Base-by-base conservation (phyloP, 108 stramenopile genomes). In the Nitzschia sp. region DNA sequence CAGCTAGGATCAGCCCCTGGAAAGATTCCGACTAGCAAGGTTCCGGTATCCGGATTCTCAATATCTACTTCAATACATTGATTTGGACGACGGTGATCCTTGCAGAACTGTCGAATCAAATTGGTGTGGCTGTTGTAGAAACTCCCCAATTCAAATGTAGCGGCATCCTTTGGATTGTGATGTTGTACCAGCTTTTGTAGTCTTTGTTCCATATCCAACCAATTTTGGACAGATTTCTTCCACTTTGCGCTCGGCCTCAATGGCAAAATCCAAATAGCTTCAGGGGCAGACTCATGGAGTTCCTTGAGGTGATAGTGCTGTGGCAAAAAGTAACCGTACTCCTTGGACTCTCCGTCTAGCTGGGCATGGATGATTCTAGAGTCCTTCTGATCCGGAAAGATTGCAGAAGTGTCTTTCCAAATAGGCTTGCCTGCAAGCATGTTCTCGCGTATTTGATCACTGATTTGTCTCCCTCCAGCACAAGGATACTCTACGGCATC, bases 211-310 rank as follows among this genome's bases (percentile, higher is more conserved):
- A 77, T 70, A n/a, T 71, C 57, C 22, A 77, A 69, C 76, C 76
- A 77, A 12, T 51, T 34, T 12, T 46, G 43, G 15, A 77, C 76
- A 20, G 76, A 77, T 15, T 39, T 25, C 20, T 72, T 60, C 76
- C 76, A 77, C 25, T 15, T 25, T 17, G 41, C 17, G 14, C 67
- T 39, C 6, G 51, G 11, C 1, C 76, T 63, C 10, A 71, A 58
- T 3, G 69, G 69, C 0, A 77, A 62, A 43, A 77, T 66, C 48
- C 62, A 77, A 29, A 71, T 65, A 2, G 76, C 69, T 59, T 77
- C 54, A 2, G 76, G 76, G 10, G 60, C 54, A 14, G 60, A 65
- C 20, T 39, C 20, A 25, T 77, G 64, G 1, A 77, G 20, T 34
- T 51, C 41, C 10, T 65, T 34, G 12, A 77, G 29, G 22, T 66